Percentiles rank a stretch among this genome's conserved stretches.
These are phyloP conservation scores for Tuber brumale DNA, from an alignment of 495 filamentous ascomycete species.

Conservation along the genomic window DNA sequence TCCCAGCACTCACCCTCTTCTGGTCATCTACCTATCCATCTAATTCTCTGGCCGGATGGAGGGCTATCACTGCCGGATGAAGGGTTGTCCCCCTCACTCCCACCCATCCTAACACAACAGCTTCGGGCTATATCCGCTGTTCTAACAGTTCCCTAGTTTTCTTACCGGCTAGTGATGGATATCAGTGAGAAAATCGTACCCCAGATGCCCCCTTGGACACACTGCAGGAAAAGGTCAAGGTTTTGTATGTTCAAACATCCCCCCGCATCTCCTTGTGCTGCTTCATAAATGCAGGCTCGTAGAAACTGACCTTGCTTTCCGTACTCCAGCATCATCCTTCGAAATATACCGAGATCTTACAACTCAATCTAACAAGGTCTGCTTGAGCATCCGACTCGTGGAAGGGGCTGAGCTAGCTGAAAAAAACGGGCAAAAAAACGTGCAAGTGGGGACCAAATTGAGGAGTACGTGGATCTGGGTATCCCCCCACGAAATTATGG, in stretches of 20 bases:
- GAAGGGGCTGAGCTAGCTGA: conserved; percentile 35
- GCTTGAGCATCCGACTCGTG: conserved; percentile 31
- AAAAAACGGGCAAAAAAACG: conserved; percentile 26
- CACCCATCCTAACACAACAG: not conserved
- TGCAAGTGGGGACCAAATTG: conserved; percentile 21
- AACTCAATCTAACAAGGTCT: conserved; percentile 22
- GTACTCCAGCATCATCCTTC: conserved; percentile 29
- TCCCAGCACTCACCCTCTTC: not conserved
- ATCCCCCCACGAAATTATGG: conserved; percentile 53
- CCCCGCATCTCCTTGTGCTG: conserved; percentile 21
- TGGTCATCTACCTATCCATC: not conserved
- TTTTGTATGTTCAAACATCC: conserved; percentile 30
- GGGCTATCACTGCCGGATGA: not conserved
- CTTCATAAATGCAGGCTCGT: not conserved
- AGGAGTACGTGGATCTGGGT: conserved; percentile 42
- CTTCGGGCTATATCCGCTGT: not conserved
- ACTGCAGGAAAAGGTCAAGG: conserved; percentile 31
- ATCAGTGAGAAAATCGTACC: not conserved
- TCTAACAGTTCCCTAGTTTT: not conserved
- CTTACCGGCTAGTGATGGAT: not conserved
- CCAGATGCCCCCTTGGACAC: conserved; percentile 14
- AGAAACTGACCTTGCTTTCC: not conserved
- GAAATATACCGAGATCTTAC: conserved; percentile 35
- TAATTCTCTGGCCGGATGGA: not conserved
- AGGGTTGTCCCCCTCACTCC: not conserved